A percentile compares a stretch with the other conserved stretches of the same genome.
phyloP scores from a whole-genome alignment of 176 grass and related monocot genomes.

The Poa annua region DNA sequence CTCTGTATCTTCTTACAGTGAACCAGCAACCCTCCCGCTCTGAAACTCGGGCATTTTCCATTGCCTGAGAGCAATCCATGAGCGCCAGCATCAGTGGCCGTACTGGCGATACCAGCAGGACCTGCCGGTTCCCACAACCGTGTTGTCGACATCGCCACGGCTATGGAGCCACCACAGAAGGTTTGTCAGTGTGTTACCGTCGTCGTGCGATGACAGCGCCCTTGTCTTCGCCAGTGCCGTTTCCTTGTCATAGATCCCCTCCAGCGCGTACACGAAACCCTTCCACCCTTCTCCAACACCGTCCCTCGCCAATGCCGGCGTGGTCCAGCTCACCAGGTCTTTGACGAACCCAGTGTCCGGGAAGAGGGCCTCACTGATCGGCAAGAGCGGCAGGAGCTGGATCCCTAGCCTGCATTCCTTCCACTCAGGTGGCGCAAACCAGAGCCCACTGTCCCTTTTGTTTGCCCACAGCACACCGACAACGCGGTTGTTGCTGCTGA shows the following conservation, averaged over 20 bases:
- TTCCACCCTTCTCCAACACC: slow-evolving; percentile 92
- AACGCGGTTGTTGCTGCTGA: slow-evolving; percentile 60
- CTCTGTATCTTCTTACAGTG: slow-evolving; percentile 11
- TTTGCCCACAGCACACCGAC: slow-evolving; percentile 84
- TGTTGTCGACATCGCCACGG: slow-evolving; percentile 41
- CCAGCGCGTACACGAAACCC: slow-evolving; percentile 87
- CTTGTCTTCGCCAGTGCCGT: slow-evolving; percentile 60
- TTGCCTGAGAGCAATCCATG: neutral
- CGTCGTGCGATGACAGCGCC: slow-evolving; percentile 54
- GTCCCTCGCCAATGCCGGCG: slow-evolving; percentile 62
- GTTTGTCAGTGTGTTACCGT: slow-evolving; percentile 86
- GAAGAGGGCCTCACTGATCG: slow-evolving; percentile 77
- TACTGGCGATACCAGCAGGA: slow-evolving; percentile 91
- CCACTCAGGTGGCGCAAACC: slow-evolving; percentile 89
- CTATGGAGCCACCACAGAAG: slow-evolving; percentile 95
- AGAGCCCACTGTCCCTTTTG: slow-evolving; percentile 92
- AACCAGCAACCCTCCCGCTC: neutral
- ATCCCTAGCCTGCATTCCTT: slow-evolving; percentile 84
- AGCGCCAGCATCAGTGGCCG: slow-evolving; percentile 56
- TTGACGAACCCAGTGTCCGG: slow-evolving; percentile 58
- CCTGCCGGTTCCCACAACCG: slow-evolving; percentile 22
- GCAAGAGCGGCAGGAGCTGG: slow-evolving; percentile 77
- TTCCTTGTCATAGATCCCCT: slow-evolving; percentile 78
- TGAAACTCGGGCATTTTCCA: neutral
- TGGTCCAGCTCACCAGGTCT: slow-evolving; percentile 79